Base-by-base conservation (phyloP, 2,329 filamentous ascomycete species). In the Fusarium algeriense region DNA sequence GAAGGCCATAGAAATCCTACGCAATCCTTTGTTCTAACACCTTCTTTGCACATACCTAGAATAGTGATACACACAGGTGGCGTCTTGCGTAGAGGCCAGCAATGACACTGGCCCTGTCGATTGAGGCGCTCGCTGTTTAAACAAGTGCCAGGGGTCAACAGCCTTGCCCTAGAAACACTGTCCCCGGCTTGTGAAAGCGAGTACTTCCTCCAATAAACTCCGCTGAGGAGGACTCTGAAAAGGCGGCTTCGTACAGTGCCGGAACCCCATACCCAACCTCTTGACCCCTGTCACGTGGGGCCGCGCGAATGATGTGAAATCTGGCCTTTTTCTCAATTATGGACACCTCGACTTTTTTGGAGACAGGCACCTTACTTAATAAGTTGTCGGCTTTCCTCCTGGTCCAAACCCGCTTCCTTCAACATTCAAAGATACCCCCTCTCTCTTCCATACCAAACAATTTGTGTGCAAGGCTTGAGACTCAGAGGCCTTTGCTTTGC, bases 311-410 rank as follows among this genome's bases (percentile, higher is more conserved):
- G 70, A 30, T 30, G 30, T 30, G 83, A 83, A 84, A 85, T 85
- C 82, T 85, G 83, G 84, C 83, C 75, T 78, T 81, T 20, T 11
- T 76, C 23, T 23, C 23, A 23, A 23, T 23, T 23, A 23, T 83
- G 82, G 82, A 84, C 83, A 85, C 82, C 79, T 84, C 76, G 75
- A 81, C 75, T 80, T 76, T 75, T 81, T 80, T 76, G 73, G 71
- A 70, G 46, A 70, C 70, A 67, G 67, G 53, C 66, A 44, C 45
- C 60, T 65, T 66, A 66, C 73, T 80, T 82, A 79, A 78, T 82
- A 83, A 23, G 80, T 75, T 62, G 71, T 73, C 61, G 70, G 68
- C 73, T 74, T 74, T 71, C 75, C 76, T 77, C 69, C 69, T 30
- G 30, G 4, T 73, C 70, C 75, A 75, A 77, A 75, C 75, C 69